Percentiles rank a stretch among this genome's conserved stretches.
These are phyloP conservation scores for Hippophae gyantsensis DNA, from an alignment of 306 rosid genomes.

Conservation along the genomic window DNA sequence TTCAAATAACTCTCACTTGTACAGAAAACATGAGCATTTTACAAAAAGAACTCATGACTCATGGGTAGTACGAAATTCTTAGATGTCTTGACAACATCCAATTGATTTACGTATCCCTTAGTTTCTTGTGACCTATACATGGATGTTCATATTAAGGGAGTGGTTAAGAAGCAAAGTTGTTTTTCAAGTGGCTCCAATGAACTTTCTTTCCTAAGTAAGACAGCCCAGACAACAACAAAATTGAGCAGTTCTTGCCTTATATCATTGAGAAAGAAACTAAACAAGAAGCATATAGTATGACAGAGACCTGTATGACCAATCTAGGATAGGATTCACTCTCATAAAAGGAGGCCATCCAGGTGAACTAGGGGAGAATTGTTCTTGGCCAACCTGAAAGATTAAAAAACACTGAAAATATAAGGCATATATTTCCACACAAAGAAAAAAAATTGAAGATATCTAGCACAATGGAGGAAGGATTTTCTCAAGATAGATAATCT, in stretches of 20 bases:
- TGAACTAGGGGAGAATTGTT: conserved; percentile 95
- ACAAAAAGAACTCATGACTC: too few relatives aligned
- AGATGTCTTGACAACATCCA: too few relatives aligned
- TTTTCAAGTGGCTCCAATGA: too few relatives aligned
- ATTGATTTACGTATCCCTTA: too few relatives aligned
- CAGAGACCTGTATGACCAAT: conserved; percentile 84
- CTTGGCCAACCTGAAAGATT: conserved; percentile 81
- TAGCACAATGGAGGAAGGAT: not conserved
- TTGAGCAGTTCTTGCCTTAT: conserved; percentile 8
- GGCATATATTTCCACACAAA: not conserved
- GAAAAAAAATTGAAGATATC: not conserved
- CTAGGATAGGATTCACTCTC: conserved; percentile 97
- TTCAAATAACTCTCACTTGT: too few relatives aligned
- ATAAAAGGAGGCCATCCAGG: conserved; percentile 94
- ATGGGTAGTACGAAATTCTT: too few relatives aligned
- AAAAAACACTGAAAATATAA: conserved; percentile 7
- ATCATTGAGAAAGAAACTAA: not conserved
- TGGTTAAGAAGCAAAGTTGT: too few relatives aligned
- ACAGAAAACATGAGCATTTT: too few relatives aligned
- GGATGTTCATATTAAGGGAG: too few relatives aligned
- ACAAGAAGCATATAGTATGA: conserved; percentile 14
- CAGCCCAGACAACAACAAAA: not conserved
- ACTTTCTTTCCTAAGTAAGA: too few relatives aligned
- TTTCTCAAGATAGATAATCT: conserved; percentile 14
- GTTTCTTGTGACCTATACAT: too few relatives aligned